phyloP scores from a whole-genome alignment of 495 filamentous ascomycete genomes.

The Neurospora pannonica region DNA sequence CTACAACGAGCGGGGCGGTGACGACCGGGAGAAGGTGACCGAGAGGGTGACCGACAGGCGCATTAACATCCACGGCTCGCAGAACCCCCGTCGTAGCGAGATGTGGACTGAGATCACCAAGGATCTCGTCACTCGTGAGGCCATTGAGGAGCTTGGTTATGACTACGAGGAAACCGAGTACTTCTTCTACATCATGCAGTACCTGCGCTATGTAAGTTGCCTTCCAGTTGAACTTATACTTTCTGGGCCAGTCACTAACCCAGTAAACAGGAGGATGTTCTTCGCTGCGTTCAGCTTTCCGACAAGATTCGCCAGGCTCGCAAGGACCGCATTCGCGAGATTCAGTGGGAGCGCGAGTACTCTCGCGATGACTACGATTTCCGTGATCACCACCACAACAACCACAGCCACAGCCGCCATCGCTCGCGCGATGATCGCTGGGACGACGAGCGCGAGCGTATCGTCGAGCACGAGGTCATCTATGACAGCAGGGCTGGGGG shows the following conservation, averaged over 20 bases:
- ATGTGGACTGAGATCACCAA: constrained; percentile 98
- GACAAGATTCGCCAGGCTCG: constrained; percentile 73
- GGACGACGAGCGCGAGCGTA: constrained; percentile 49
- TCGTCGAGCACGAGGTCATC: constrained; percentile 49
- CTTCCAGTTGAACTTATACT: neutral
- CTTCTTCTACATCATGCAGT: constrained; percentile 90
- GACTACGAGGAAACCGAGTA: constrained; percentile 84
- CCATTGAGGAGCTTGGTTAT: constrained; percentile 75
- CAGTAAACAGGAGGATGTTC: constrained; percentile 69
- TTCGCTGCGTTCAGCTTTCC: constrained; percentile 69
- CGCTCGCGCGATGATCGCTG: constrained; percentile 25
- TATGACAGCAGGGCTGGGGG: constrained; percentile 35
- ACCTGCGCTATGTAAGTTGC: constrained; percentile 70
- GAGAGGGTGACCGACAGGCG: constrained; percentile 38
- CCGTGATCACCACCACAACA: constrained; percentile 27
- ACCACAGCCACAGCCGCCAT: constrained; percentile 21
- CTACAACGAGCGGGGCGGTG: constrained; percentile 24
- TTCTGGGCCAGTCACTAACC: constrained; percentile 1
- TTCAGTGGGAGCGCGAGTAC: constrained; percentile 66
- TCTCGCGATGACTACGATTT: constrained; percentile 55
- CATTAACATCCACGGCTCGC: constrained; percentile 24
- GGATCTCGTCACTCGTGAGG: constrained; percentile 79
- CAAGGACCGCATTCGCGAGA: constrained; percentile 66
- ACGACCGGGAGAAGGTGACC: constrained; percentile 35
- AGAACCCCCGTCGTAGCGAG: constrained; percentile 45